Base-by-base conservation (phyloP, 169 alveolate species). In the Perkinsus olseni region DNA sequence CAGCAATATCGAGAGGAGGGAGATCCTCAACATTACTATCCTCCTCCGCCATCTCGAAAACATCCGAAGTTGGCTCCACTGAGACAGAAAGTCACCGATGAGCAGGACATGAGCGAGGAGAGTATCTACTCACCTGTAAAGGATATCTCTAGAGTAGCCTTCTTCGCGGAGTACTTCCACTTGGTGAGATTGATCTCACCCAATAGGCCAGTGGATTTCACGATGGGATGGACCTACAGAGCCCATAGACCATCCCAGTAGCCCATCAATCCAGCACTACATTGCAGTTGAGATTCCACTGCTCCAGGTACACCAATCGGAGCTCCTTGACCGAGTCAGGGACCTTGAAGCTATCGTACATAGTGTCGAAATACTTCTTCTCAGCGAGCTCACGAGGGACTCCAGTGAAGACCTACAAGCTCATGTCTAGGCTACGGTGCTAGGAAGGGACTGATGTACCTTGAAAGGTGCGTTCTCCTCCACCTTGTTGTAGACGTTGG, bases 351-450 rank as follows among this genome's bases (percentile, higher is more conserved):
- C 92, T 94, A 62, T 96, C 98, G 91, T 96, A 96, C 17, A 96
- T 96, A 38, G 96, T 91, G 48, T 96, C 97, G 20, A 97, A 97
- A 93, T 96, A 96, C 51, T 94, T 91, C 24, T 94, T 91, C 91
- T 96, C 97, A 0, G 97, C 97, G 39, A 96, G 91, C 0, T 91
- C 31, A 39, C 97, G 95, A 40, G 95, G 94, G 34, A 96, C 94
- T 39, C 92, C 34, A 93, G 92, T 74, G 95, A 39, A 92, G 93
- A 95, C 91, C 95, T 95, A 94, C n/a, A n/a, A n/a, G n/a, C n/a
- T n/a, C n/a, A n/a, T n/a, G n/a, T n/a, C n/a, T n/a, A n/a, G n/a
- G 90, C 95, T 96, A 95, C 21, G 93, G 94, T 91, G 91, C 94
- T 11, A 17, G 74, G 38, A 50, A 31, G 17, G 36, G 40, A 0